phyloP scores from a whole-genome alignment of 495 filamentous ascomycete genomes.

The Penicillium macrosclerotiorum region DNA sequence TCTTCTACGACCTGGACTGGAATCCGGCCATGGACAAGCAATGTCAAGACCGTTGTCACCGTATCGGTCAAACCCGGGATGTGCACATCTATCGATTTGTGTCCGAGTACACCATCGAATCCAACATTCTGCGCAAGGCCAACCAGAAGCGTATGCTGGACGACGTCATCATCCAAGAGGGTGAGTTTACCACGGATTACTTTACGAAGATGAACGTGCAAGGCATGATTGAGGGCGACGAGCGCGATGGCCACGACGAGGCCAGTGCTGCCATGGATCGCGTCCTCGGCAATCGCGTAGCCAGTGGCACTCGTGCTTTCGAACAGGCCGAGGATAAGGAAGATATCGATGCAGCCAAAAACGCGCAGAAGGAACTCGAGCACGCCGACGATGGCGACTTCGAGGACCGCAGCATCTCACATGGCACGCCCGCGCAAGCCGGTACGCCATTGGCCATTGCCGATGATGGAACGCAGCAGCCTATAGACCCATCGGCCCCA shows the following conservation, averaged over 20 bases:
- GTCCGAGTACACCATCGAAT: constrained; percentile 96
- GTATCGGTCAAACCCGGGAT: constrained; percentile 96
- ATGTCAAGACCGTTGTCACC: constrained; percentile 96
- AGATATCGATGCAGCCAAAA: constrained; percentile 81
- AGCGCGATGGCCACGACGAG: constrained; percentile 57
- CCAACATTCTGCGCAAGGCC: constrained; percentile 94
- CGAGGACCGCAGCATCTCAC: constrained; percentile 62
- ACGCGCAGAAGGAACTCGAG: constrained; percentile 82
- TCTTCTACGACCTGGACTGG: constrained; percentile 99
- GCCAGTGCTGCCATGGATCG: constrained; percentile 83
- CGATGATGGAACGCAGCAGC: constrained; percentile 14
- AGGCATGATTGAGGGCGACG: constrained; percentile 65
- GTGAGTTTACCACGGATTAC: constrained; percentile 97
- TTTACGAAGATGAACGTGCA: constrained; percentile 75
- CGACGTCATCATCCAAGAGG: constrained; percentile 97
- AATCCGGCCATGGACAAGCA: constrained; percentile 99
- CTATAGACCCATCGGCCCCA: too few species aligned
- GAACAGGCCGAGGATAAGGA: constrained; percentile 91
- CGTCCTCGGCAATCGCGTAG: constrained; percentile 62
- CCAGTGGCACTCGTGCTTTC: constrained; percentile 61
- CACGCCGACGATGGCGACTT: constrained; percentile 90
- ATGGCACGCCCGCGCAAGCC: constrained; percentile 34
- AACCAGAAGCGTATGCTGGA: constrained; percentile 98
- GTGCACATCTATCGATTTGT: constrained; percentile 98
- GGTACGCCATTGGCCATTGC: constrained; percentile 27